Base-by-base conservation (phyloP, 106 monocot genomes). In the Dendrobium officinale region DNA sequence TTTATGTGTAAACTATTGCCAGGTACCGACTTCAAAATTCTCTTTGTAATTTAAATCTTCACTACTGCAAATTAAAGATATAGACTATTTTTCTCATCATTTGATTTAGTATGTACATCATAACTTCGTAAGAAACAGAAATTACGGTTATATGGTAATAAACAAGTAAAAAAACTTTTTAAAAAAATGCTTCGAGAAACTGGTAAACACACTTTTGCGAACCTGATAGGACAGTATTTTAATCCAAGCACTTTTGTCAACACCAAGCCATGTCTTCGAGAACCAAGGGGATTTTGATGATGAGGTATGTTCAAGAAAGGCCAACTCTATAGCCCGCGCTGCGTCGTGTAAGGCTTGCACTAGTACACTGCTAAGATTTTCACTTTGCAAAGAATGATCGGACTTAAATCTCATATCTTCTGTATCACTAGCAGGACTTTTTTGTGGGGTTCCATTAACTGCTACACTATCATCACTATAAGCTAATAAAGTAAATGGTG, bases 201-300 rank as follows among this genome's bases (percentile, higher is more conserved):
- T 66, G 9, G 15, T 49, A 42, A 76, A 48, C 75, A 66, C 13
- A 26, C 37, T 49, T 40, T 18, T 19, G 42, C 77, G 4, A 70
- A 99, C 98, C 95, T 99, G 98, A 86, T 99, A 99, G 61, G 98
- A 95, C 31, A 99, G 77, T 15, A 86, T 86, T 85, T 92, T 95
- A 68, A 93, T 56, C 95, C 95, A 99, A 48, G 86, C 95, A 85
- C 89, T 93, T 79, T 86, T 87, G 78, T 95, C 95, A 27, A 90
- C 79, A 49, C 95, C 93, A 75, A 95, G 91, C 98, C 98, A 99
- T 82, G 89, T 70, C 84, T 85, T 91, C 20, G 92, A 83, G 80
- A 99, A 93, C 98, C 98, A 99, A 80, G 86, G 84, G 67, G 75
- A 40, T 85, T 87, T 93, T 20, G 83, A 84, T 43, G 86, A 89